These are phyloP conservation scores for Picea sitchensis DNA, from an alignment of 75 land plant genomes.

Conservation along the genomic window DNA sequence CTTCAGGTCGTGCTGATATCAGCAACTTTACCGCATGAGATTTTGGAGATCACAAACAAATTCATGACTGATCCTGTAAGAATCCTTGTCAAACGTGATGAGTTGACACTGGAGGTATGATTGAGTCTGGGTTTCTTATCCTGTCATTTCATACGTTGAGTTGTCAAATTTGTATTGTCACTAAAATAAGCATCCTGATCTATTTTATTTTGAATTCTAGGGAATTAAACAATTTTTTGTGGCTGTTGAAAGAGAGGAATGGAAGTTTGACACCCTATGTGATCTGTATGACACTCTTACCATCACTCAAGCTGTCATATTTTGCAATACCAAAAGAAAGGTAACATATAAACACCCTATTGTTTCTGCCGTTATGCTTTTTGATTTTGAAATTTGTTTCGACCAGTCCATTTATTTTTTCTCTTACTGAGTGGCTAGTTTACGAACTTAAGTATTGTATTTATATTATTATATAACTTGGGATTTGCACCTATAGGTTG, in stretches of 20 bases:
- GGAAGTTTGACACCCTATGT: slow-evolving; percentile 99
- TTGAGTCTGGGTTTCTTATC: background rate
- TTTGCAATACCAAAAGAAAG: slow-evolving; percentile 99
- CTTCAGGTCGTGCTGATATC: slow-evolving; percentile 96
- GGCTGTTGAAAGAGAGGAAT: slow-evolving; percentile 96
- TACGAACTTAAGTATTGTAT: background rate
- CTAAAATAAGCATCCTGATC: background rate
- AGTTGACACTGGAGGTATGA: slow-evolving; percentile 83
- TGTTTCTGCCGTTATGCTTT: background rate
- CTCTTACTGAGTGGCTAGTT: background rate
- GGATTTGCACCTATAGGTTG: slow-evolving; percentile 46
- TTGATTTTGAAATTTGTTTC: background rate
- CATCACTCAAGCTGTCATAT: slow-evolving; percentile 98
- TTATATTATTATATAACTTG: too few relatives aligned
- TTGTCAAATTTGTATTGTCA: background rate
- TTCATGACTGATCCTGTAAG: slow-evolving; percentile 99
- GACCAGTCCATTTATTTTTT: too few relatives aligned
- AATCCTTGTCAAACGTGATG: slow-evolving; percentile 99
- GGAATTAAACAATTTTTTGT: slow-evolving; percentile 99
- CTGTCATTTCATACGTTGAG: background rate
- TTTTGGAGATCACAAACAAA: slow-evolving; percentile 96
- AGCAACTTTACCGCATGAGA: slow-evolving; percentile 98
- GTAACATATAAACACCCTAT: slow-evolving; percentile 20
- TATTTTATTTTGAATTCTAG: slow-evolving; percentile 29
- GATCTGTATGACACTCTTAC: slow-evolving; percentile 99